Base-by-base conservation (phyloP, 352 stramenopile genomes). In the Phytophthora podocarpi region DNA sequence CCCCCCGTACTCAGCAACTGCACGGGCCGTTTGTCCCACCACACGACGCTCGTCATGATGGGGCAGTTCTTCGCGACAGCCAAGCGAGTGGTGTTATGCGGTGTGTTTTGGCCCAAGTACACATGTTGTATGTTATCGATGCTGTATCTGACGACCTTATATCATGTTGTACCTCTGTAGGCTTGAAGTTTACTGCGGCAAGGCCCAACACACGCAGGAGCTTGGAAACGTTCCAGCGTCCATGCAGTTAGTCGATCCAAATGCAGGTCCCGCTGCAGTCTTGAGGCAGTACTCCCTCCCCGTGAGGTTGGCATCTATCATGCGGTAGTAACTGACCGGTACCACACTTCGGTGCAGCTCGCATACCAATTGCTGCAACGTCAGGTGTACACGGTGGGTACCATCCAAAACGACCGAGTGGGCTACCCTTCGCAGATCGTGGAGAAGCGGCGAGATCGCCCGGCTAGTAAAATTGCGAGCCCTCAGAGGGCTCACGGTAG, bases 311-410 rank as follows among this genome's bases (percentile, higher is more conserved):
- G 27, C 3, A 21, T 55, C 0, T 55, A 45, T 23, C 34, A 55
- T 13, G 1, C 26, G 6, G 24, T 58, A 15, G 49, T 58, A 15
- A 58, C 26, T 8, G 35, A 58, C 24, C 10, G 49, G 16, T 58
- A 49, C 20, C 41, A 58, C 15, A 58, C 49, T 4, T 58, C 49
- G 18, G 49, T 48, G 12, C 49, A 48, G 23, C 37, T 58, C 0
- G 46, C 21, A 20, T 57, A 41, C 1, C 56, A 64, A n/a, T 23
- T 64, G 8, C 46, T 64, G 11, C 37, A 47, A 3, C 56, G 28
- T 3, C 40, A 52, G 12, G 39, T 64, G 1, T 64, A 58, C 37
- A 52, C n/a, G 0, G 32, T 65, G 27, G 55, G 45, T 0, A 63
- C 55, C 0, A 50, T 55, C 18, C 31, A 28, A 21, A n/a, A 18